These are phyloP conservation scores for Penicillium turbatum DNA, from an alignment of 495 filamentous ascomycete genomes.

Conservation along the genomic window DNA sequence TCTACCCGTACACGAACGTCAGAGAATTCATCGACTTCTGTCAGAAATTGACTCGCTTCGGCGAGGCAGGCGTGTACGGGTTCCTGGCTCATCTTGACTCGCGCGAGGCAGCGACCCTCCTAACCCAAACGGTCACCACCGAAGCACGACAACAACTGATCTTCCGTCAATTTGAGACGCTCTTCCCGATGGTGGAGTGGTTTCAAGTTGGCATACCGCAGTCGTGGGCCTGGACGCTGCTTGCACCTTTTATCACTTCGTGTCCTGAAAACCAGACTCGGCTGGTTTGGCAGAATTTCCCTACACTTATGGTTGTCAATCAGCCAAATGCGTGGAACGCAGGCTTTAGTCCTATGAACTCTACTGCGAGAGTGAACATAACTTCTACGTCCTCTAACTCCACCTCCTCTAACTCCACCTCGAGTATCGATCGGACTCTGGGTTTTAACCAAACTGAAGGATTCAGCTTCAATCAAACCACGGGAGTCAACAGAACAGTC, in stretches of 20 bases:
- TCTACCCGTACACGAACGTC: slow-evolving; percentile 76
- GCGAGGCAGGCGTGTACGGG: slow-evolving; percentile 79
- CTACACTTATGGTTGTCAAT: slow-evolving; percentile 67
- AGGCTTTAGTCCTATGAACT: not conserved
- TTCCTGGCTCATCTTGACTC: slow-evolving; percentile 79
- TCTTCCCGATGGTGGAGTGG: slow-evolving; percentile 84
- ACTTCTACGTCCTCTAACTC: not conserved
- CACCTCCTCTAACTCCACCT: not conserved
- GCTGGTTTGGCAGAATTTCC: slow-evolving; percentile 87
- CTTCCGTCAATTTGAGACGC: slow-evolving; percentile 80
- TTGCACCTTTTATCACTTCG: slow-evolving; percentile 78
- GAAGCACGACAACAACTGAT: slow-evolving; percentile 86
- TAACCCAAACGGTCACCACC: slow-evolving; percentile 74
- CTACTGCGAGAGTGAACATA: slow-evolving; percentile 7
- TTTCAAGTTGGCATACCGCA: slow-evolving; percentile 79
- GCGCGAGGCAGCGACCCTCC: slow-evolving; percentile 65
- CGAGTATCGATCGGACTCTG: not conserved
- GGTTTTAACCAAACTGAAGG: not conserved
- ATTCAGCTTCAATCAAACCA: slow-evolving; percentile 51
- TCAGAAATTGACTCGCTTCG: slow-evolving; percentile 79
- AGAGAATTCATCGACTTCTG: slow-evolving; percentile 80
- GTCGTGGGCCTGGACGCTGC: slow-evolving; percentile 80
- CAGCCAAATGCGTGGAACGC: slow-evolving; percentile 65
- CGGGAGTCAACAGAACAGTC: slow-evolving; percentile 41
- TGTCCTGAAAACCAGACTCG: slow-evolving; percentile 74